phyloP scores from a whole-genome alignment of 148 eudicot genomes.

The Spergularia marina region DNA sequence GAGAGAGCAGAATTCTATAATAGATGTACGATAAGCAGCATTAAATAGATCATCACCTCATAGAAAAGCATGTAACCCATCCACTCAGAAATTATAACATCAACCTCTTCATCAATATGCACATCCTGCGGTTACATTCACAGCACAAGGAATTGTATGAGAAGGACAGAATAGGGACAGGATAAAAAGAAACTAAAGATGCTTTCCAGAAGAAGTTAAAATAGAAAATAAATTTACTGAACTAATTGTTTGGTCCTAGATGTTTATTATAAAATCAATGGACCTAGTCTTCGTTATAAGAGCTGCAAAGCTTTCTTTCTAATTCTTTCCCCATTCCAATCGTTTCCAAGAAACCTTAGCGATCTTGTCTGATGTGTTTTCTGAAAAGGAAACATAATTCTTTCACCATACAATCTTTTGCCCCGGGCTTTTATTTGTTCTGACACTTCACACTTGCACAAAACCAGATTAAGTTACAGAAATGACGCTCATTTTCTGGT shows the following conservation, averaged over 20 bases:
- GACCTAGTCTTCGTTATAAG: too few species aligned
- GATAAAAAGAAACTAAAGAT: neutral
- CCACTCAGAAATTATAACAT: slow-evolving; percentile 97
- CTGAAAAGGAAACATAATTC: too few species aligned
- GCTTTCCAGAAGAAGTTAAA: neutral
- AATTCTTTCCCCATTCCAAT: too few species aligned
- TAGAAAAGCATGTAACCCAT: slow-evolving; percentile 99
- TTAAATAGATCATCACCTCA: slow-evolving; percentile 54
- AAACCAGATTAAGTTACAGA: too few species aligned
- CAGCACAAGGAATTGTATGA: neutral
- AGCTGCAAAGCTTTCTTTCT: too few species aligned
- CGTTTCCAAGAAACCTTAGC: too few species aligned
- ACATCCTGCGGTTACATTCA: slow-evolving; percentile 66
- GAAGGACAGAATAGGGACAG: neutral
- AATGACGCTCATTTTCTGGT: too few species aligned
- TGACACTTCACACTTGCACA: too few species aligned
- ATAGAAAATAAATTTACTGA: neutral
- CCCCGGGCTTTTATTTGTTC: too few species aligned
- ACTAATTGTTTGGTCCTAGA: neutral
- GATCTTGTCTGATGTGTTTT: too few species aligned
- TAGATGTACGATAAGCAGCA: neutral
- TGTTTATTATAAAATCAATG: neutral
- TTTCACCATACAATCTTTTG: too few species aligned
- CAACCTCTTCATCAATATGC: slow-evolving; percentile 85
- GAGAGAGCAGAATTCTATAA: neutral